Percentiles rank a stretch among this genome's conserved stretches.
These are phyloP conservation scores for Ambispora gerdemannii DNA, from an alignment of 192 early-diverging fungal genomes.

Conservation along the genomic window DNA sequence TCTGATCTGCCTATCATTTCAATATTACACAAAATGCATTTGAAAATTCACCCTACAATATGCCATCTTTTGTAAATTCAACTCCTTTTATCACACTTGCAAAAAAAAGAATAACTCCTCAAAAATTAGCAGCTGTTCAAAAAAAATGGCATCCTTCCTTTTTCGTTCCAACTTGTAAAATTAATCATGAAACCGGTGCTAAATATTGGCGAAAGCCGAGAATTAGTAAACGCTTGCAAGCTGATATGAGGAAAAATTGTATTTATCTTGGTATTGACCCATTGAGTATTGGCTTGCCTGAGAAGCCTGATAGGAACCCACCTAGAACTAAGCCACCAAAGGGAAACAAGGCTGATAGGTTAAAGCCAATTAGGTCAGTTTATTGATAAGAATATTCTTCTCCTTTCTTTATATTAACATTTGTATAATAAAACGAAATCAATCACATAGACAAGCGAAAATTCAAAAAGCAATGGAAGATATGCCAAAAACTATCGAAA, in stretches of 20 bases:
- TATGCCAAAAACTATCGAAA: conserved; percentile 45
- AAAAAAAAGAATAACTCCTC: conserved; percentile 13
- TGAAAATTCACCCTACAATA: no score
- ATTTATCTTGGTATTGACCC: conserved; percentile 49
- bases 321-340: conserved; percentile 38
- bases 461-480: conserved; percentile 43
- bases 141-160: conserved; percentile 22
- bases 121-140: conserved; percentile 14
- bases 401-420: no score
- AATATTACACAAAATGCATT: no score
- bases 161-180: conserved; percentile 42
- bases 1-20: not conserved
- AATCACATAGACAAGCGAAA: conserved; percentile 41
- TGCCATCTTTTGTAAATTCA: no score
- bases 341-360: conserved; percentile 43
- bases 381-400: no score
- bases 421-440: no score
- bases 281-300: conserved; percentile 48
- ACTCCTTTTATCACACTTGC: no score
- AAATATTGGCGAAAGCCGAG: conserved; percentile 47
- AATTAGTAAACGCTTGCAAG: conserved; percentile 53
- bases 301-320: conserved; percentile 34
- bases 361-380: conserved; percentile 37
- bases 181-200: conserved; percentile 26
- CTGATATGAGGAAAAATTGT: conserved; percentile 63